Evolutionary conservation across 2,329 filamentous ascomycete species (phyloP).

Genomic region (Claviceps capensis): DNA sequence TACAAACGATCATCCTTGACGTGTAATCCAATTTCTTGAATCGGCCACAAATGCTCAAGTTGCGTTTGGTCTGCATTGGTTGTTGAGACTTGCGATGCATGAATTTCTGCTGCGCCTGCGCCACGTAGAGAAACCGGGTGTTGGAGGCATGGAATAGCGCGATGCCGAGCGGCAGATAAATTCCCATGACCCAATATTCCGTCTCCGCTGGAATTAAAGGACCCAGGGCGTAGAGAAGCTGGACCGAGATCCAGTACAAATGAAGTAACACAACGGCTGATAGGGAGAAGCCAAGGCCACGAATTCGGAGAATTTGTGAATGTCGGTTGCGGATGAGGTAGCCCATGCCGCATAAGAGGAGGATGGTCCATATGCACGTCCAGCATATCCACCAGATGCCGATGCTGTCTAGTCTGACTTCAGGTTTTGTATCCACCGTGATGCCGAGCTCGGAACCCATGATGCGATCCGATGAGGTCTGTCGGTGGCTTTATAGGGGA

Average conservation of each 20-base stretch:
- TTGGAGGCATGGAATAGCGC: slow-evolving; percentile 53
- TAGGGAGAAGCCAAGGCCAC: slow-evolving; percentile 26
- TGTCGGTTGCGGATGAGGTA: slow-evolving; percentile 24
- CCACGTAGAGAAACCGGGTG: slow-evolving; percentile 42
- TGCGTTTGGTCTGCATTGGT: slow-evolving; percentile 8
- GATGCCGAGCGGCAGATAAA: slow-evolving; percentile 49
- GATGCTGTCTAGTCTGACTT: slow-evolving; percentile 13
- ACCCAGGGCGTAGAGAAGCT: slow-evolving; percentile 23
- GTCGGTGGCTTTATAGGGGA: no score
- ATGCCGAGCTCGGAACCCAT: slow-evolving; percentile 16
- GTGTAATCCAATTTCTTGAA: slow-evolving; percentile 26
- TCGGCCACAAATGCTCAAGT: slow-evolving; percentile 13
- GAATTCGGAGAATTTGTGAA: slow-evolving; percentile 24
- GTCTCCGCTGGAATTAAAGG: slow-evolving; percentile 29
- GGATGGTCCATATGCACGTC: slow-evolving; percentile 19
- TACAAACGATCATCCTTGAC: slow-evolving; percentile 30
- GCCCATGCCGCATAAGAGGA: slow-evolving; percentile 23
- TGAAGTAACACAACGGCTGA: slow-evolving; percentile 25
- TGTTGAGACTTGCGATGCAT: background rate
- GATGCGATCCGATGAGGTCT: background rate
- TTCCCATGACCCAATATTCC: slow-evolving; percentile 53
- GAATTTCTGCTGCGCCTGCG: slow-evolving; percentile 31
- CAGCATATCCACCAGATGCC: slow-evolving; percentile 22
- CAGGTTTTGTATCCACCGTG: slow-evolving; percentile 9
- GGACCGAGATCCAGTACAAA: slow-evolving; percentile 26